phyloP scores from a whole-genome alignment of 805 yeast genomes.

The Yarrowia porcina region DNA sequence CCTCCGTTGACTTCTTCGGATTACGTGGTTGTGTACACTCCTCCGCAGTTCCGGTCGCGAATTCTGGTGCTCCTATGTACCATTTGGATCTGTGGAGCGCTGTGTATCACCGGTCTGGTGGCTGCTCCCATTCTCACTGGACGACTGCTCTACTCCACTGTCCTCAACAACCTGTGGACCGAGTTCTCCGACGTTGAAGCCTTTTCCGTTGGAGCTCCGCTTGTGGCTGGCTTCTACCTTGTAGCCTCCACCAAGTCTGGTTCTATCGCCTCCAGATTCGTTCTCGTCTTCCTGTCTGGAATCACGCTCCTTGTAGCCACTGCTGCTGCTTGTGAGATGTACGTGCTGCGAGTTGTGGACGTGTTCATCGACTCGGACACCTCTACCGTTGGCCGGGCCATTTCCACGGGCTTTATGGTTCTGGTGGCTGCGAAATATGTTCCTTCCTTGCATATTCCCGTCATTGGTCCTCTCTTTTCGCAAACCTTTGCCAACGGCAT shows the following conservation, averaged over 20 bases:
- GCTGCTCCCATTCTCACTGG: constrained; percentile 37
- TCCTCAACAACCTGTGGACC: constrained; percentile 10
- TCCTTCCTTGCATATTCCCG: not conserved
- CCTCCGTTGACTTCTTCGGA: constrained; percentile 15
- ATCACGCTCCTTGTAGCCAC: not conserved
- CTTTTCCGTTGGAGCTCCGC: constrained; percentile 31
- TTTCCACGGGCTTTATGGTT: not conserved
- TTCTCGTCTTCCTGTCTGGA: not conserved
- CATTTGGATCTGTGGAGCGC: constrained; percentile 47
- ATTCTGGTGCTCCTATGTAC: constrained; percentile 47
- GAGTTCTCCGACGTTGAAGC: constrained; percentile 32
- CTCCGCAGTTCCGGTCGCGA: constrained; percentile 68
- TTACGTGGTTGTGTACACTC: constrained; percentile 79
- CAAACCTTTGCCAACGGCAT: not conserved
- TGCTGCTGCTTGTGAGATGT: not conserved
- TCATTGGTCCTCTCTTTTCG: not conserved
- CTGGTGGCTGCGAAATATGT: not conserved
- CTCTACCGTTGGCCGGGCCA: not conserved
- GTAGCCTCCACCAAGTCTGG: constrained; percentile 12
- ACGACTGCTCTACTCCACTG: constrained; percentile 26
- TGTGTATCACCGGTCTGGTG: constrained; percentile 31
- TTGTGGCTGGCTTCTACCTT: constrained; percentile 14
- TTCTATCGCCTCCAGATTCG: not conserved
- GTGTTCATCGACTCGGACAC: not conserved
- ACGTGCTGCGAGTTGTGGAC: not conserved